A percentile compares a stretch with the other conserved stretches of the same genome.
Conservation (phyloP, 2,329 filamentous ascomycete genomes). For the Sporothrix phasma region DNA sequence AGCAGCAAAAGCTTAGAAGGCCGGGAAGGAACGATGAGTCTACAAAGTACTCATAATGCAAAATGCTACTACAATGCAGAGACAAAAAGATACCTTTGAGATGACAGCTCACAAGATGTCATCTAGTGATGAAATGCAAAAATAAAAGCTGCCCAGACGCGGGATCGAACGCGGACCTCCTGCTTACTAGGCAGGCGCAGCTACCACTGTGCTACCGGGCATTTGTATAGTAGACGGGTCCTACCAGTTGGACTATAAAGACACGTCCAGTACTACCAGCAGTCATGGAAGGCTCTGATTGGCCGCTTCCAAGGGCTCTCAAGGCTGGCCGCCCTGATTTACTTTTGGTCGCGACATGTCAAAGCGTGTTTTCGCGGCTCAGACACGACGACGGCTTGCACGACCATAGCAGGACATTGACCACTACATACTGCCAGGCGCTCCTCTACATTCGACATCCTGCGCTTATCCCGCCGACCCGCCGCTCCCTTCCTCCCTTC, state of each 20-base stretch:
- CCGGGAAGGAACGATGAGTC: not conserved
- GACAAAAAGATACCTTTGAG: not conserved
- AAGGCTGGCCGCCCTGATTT: constrained; percentile 4
- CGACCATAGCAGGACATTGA: not conserved
- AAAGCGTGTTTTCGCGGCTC: constrained; percentile 2
- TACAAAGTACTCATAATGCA: too few relatives aligned
- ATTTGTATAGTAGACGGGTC: not conserved
- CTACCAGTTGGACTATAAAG: not conserved
- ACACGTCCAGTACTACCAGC: too few relatives aligned
- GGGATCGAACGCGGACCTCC: constrained; percentile 21
- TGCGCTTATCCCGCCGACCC: not conserved
- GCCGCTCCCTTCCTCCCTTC: not conserved
- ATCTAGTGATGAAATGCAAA: not conserved
- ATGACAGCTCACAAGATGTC: not conserved
- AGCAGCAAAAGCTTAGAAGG: not conserved
- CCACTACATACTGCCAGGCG: too few relatives aligned
- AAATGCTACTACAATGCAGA: not conserved
- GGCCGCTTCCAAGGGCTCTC: not conserved
- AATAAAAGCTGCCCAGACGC: constrained; percentile 19
- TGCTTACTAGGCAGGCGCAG: constrained; percentile 21
- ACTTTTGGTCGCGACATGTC: not conserved
- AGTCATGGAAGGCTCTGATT: not conserved
- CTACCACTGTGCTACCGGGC: constrained; percentile 21
- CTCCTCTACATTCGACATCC: too few relatives aligned
- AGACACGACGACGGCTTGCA: not conserved